A percentile compares a stretch with the other conserved stretches of the same genome.
phyloP scores from a whole-genome alignment of 1,284 basidiomycete species.

The Exsudoporus floridanus region DNA sequence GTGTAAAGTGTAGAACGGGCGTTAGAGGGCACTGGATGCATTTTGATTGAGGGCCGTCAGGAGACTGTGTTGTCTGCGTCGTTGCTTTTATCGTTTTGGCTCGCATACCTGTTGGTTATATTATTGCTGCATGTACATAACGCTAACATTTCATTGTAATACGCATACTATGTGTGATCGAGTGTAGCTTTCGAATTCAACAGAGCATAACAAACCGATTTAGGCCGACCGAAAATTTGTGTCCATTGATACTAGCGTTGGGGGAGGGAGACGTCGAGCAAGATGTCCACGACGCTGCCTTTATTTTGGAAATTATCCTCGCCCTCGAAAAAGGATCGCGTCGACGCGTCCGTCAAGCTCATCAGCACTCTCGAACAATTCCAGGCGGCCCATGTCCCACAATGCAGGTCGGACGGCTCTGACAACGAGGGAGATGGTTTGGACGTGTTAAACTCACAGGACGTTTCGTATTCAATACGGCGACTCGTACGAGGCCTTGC shows the following conservation, averaged over 20 bases:
- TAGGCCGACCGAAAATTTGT: slow-evolving; percentile 13
- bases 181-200: slow-evolving; percentile 11
- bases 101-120: slow-evolving; percentile 3
- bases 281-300: slow-evolving; percentile 81
- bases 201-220: slow-evolving; percentile 27
- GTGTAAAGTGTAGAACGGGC: slow-evolving; percentile 65
- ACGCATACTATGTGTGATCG: neutral
- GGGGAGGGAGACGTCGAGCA: neutral
- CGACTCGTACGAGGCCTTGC: slow-evolving; percentile 85
- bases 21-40: slow-evolving; percentile 73
- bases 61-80: neutral
- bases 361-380: slow-evolving; percentile 79
- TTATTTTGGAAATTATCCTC: slow-evolving; percentile 96
- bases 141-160: neutral
- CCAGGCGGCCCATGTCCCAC: slow-evolving; percentile 60
- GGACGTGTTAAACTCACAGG: slow-evolving; percentile 74
- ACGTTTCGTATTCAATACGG: slow-evolving; percentile 87
- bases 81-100: neutral
- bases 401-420: slow-evolving; percentile 43
- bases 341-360: slow-evolving; percentile 86
- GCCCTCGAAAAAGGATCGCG: slow-evolving; percentile 71
- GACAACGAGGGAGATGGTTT: slow-evolving; percentile 53
- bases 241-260: neutral
- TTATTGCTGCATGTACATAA: slow-evolving; percentile 7
- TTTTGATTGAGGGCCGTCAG: slow-evolving; percentile 43